Evolutionary conservation across 2,329 filamentous ascomycete species (phyloP).

Genomic region (Colletotrichum destructivum): DNA sequence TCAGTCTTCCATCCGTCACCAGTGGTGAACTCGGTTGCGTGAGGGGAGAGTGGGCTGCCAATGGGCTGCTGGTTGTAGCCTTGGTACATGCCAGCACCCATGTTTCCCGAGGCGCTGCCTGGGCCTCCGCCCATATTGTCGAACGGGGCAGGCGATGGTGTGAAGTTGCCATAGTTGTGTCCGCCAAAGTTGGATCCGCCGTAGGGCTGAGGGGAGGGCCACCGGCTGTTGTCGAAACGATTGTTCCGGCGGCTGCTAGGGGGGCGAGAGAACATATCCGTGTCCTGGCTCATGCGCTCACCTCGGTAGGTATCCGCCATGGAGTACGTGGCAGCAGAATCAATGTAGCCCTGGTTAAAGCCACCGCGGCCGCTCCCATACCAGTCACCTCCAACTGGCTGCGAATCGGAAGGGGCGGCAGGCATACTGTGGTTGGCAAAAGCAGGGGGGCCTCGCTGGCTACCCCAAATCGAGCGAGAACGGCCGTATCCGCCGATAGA

Average conservation of each 20-base stretch:
- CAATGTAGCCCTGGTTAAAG: constrained; percentile 57
- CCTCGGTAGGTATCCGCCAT: constrained; percentile 59
- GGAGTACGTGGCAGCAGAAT: constrained; percentile 55
- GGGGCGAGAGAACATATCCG: constrained; percentile 63
- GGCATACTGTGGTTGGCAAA: constrained; percentile 49
- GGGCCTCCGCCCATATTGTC: constrained; percentile 48
- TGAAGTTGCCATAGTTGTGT: constrained; percentile 46
- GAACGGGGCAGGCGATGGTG: constrained; percentile 26
- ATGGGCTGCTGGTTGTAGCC: constrained; percentile 70
- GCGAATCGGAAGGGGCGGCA: constrained; percentile 55
- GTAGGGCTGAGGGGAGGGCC: constrained; percentile 53
- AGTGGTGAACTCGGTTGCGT: constrained; percentile 81
- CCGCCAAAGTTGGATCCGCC: constrained; percentile 52
- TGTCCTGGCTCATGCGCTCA: constrained; percentile 65
- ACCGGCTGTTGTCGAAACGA: constrained; percentile 62
- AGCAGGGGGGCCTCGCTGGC: constrained; percentile 55
- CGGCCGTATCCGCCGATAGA: constrained; percentile 68
- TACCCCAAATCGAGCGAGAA: constrained; percentile 70
- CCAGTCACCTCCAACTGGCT: constrained; percentile 57
- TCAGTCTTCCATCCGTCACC: constrained; percentile 69
- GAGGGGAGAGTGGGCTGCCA: constrained; percentile 78
- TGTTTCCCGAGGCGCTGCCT: constrained; percentile 53
- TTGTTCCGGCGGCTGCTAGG: constrained; percentile 59
- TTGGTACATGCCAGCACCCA: constrained; percentile 62
- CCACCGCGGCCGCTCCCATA: constrained; percentile 58